These are phyloP conservation scores for Brettanomyces custersianus DNA, from an alignment of 805 yeast genomes.

Conservation along the genomic window DNA sequence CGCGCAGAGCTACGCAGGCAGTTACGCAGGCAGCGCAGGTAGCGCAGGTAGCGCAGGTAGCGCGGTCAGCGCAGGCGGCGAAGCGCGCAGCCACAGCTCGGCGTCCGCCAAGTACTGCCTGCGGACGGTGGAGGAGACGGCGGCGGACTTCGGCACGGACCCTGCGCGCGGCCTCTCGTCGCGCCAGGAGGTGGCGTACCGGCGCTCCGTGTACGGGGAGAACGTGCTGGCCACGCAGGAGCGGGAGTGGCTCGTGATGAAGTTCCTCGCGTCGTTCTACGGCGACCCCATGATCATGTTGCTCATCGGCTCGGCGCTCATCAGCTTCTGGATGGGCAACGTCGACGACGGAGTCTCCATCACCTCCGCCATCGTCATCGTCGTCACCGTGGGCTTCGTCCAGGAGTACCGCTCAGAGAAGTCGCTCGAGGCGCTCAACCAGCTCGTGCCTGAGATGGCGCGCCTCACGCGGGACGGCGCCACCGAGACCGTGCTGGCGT, in stretches of 20 bases:
- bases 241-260: slow-evolving; percentile 61
- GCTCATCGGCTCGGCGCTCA: slow-evolving; percentile 80
- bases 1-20: too few relatives aligned
- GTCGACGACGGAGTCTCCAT: slow-evolving; percentile 93
- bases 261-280: slow-evolving; percentile 72
- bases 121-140: slow-evolving; percentile 57
- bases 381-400: slow-evolving; percentile 93
- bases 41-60: too few relatives aligned
- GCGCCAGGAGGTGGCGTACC: slow-evolving; percentile 58
- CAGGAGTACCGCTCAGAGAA: slow-evolving; percentile 96
- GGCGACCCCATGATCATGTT: slow-evolving; percentile 87
- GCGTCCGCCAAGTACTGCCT: slow-evolving; percentile 53
- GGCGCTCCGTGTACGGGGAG: slow-evolving; percentile 69
- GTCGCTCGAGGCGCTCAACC: slow-evolving; percentile 85
- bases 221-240: slow-evolving; percentile 76
- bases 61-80: too few relatives aligned
- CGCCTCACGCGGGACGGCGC: slow-evolving; percentile 78
- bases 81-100: too few relatives aligned
- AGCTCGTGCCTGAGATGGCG: slow-evolving; percentile 94
- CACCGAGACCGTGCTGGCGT: slow-evolving; percentile 75
- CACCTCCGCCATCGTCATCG: slow-evolving; percentile 84
- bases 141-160: slow-evolving; percentile 54
- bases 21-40: too few relatives aligned
- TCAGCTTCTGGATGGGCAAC: slow-evolving; percentile 91
- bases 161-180: slow-evolving; percentile 50